Evolutionary conservation across 768 basidiomycete genomes (phyloP).

Genomic region (Tephrocybe sp.): DNA sequence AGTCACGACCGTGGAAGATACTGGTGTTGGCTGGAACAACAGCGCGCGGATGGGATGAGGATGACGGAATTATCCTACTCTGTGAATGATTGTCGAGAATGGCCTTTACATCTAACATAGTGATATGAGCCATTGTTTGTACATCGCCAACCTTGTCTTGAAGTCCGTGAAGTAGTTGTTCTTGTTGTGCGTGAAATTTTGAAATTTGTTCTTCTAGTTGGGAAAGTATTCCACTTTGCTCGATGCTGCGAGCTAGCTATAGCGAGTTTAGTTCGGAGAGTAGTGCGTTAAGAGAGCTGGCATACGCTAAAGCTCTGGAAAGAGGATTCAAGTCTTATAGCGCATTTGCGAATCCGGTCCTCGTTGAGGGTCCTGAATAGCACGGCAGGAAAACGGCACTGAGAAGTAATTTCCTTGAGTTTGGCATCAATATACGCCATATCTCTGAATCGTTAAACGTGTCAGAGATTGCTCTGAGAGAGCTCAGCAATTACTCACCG

Average conservation of each 20-base stretch:
- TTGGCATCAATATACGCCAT: too few species aligned
- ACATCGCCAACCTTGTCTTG: not conserved
- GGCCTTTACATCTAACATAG: constrained; percentile 4
- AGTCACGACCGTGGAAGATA: constrained; percentile 27
- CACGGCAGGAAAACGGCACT: too few species aligned
- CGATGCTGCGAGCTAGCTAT: constrained; percentile 4
- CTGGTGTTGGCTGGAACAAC: constrained; percentile 11
- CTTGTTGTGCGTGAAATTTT: not conserved
- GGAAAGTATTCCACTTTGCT: not conserved
- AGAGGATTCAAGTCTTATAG: not conserved
- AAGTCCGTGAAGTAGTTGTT: not conserved
- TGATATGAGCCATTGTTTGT: too few species aligned
- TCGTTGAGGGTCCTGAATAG: too few species aligned
- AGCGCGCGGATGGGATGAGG: not conserved
- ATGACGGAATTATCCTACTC: not conserved
- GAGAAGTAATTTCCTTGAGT: too few species aligned
- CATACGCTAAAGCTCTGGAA: constrained; percentile 4
- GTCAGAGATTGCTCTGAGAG: not conserved
- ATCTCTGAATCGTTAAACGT: too few species aligned
- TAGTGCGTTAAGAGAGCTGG: too few species aligned
- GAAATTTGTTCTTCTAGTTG: constrained; percentile 10
- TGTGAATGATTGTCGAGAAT: constrained; percentile 1
- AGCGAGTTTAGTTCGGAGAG: not conserved
- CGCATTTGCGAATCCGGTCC: too few species aligned
- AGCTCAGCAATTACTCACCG: not conserved